Conservation (phyloP, 129 eudicot species). For the Flaveria robusta region DNA sequence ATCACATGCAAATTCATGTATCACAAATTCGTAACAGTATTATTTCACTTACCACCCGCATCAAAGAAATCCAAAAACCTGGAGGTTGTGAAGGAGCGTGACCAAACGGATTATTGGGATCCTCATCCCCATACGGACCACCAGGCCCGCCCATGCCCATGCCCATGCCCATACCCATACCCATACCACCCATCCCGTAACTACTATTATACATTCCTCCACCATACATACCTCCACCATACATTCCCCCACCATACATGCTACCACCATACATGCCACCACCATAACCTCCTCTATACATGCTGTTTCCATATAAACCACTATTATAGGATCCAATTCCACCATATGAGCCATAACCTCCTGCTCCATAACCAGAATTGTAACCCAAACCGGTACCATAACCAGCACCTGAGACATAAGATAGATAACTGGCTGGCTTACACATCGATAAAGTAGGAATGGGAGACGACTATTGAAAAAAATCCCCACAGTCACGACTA, state of each 20-base stretch:
- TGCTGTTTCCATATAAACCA: constrained; percentile 77
- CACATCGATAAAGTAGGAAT: too few relatives aligned
- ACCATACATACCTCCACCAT: constrained; percentile 49
- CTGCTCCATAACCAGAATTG: constrained; percentile 71
- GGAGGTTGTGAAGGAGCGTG: constrained; percentile 80
- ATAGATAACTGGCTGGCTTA: background rate
- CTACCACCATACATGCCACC: constrained; percentile 80
- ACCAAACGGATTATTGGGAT: constrained; percentile 91
- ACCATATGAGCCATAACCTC: constrained; percentile 56
- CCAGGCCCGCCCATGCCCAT: constrained; percentile 73
- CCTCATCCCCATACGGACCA: constrained; percentile 83
- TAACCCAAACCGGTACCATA: constrained; percentile 59
- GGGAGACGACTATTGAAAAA: background rate
- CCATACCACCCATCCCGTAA: constrained; percentile 51
- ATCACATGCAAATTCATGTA: constrained; percentile 4
- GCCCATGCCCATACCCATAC: constrained; percentile 54
- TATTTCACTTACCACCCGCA: constrained; percentile 80
- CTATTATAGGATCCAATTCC: constrained; percentile 78
- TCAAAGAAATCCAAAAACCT: constrained; percentile 90
- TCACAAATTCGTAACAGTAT: background rate
- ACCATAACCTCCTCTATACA: constrained; percentile 73
- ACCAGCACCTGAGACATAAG: constrained; percentile 40
- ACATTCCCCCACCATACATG: constrained; percentile 61
- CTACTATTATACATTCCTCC: constrained; percentile 54
- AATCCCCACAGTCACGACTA: background rate